phyloP scores from a whole-genome alignment of 805 yeast species.

The Candida multigemmis region DNA sequence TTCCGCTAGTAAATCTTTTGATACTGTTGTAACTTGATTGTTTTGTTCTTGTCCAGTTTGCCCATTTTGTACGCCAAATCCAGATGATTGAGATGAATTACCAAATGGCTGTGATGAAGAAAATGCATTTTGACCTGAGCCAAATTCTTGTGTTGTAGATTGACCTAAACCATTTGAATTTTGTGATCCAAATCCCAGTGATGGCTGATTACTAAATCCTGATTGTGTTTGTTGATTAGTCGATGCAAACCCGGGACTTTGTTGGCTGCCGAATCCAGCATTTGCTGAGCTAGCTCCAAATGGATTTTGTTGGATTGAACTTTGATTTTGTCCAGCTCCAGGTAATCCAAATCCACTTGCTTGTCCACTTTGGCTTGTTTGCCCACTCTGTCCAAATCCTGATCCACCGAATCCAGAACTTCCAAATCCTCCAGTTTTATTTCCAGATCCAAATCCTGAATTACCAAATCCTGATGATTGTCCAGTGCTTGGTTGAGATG shows the following conservation, averaged over 20 bases:
- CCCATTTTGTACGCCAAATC: constrained; percentile 5
- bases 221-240: too few species aligned
- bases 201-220: too few species aligned
- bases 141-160: too few species aligned
- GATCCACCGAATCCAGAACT: constrained; percentile 1
- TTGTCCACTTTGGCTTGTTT: not conserved
- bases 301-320: not conserved
- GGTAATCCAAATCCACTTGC: constrained; percentile 3
- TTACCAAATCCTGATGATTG: not conserved
- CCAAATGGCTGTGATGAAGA: too few species aligned
- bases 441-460: constrained; percentile 3
- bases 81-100: constrained; percentile 8
- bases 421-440: constrained; percentile 2
- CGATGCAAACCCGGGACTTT: too few species aligned
- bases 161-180: too few species aligned
- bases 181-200: too few species aligned
- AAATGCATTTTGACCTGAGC: too few species aligned
- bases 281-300: constrained; percentile 1
- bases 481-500: constrained; percentile 1
- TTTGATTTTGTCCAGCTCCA: not conserved
- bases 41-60: constrained; percentile 1
- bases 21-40: not conserved
- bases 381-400: constrained; percentile 2
- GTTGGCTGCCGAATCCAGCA: too few species aligned
- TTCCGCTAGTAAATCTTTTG: constrained; percentile 11